Percentiles rank a stretch among this genome's conserved stretches.
phyloP scores from a whole-genome alignment of 2,329 filamentous ascomycete species.

The Macrophomina pseudophaseolina region DNA sequence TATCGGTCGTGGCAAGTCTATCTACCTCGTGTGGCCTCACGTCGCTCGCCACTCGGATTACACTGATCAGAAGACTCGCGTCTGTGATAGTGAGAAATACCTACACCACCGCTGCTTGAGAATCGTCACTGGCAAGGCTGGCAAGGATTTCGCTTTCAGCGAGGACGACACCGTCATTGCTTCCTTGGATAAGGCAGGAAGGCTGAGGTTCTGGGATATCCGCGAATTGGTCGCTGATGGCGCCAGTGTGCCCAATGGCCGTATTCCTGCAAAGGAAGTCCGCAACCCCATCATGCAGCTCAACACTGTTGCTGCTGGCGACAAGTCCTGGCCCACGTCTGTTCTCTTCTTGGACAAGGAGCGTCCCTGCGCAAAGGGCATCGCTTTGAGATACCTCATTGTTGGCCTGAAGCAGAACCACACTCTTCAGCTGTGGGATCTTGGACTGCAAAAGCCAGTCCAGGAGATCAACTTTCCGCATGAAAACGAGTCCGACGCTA shows the following conservation, averaged over 20 bases:
- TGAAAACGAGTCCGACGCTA: conserved; percentile 94
- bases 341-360: conserved; percentile 96
- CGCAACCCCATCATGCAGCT: conserved; percentile 86
- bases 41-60: conserved; percentile 59
- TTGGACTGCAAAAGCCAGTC: conserved; percentile 91
- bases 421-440: conserved; percentile 96
- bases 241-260: conserved; percentile 44
- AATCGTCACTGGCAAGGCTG: conserved; percentile 96
- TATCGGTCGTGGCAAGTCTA: conserved; percentile 92
- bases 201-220: conserved; percentile 98
- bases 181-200: conserved; percentile 94
- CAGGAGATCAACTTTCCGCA: conserved; percentile 97
- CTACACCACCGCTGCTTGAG: conserved; percentile 85
- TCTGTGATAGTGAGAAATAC: conserved; percentile 85
- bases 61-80: conserved; percentile 56
- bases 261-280: conserved; percentile 66
- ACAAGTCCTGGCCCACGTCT: conserved; percentile 97
- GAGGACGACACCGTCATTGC: conserved; percentile 94
- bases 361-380: conserved; percentile 87
- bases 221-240: conserved; percentile 63
- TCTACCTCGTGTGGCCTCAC: conserved; percentile 78
- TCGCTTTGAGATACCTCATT: conserved; percentile 91
- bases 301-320: conserved; percentile 81
- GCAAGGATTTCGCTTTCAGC: conserved; percentile 97
- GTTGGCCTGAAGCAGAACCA: conserved; percentile 99